Conservation (phyloP, 225 moss, liverwort and hornwort species). For the Bryum argenteum region DNA sequence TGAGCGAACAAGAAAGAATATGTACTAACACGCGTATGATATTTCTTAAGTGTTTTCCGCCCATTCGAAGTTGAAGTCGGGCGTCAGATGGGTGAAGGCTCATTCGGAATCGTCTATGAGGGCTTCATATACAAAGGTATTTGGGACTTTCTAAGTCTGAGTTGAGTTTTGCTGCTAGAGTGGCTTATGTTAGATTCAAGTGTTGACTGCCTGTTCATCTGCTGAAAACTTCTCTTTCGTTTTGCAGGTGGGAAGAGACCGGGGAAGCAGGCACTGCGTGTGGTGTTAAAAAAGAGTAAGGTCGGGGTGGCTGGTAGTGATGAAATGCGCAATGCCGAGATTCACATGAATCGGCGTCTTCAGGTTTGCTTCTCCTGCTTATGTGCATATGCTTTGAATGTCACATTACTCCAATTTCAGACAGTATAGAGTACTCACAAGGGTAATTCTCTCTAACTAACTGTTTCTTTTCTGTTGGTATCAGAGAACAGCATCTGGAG, state of each 20-base stretch:
- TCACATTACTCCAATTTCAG: slow-evolving; percentile 1
- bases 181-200: slow-evolving; percentile 9
- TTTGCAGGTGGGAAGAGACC: slow-evolving; percentile 57
- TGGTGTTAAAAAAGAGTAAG: slow-evolving; percentile 85
- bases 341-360: slow-evolving; percentile 87
- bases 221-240: slow-evolving; percentile 5
- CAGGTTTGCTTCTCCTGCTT: slow-evolving; percentile 54
- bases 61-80: slow-evolving; percentile 87
- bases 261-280: slow-evolving; percentile 63
- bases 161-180: slow-evolving; percentile 2
- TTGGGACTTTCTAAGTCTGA: slow-evolving; percentile 13
- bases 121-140: slow-evolving; percentile 82
- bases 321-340: slow-evolving; percentile 83
- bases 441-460: slow-evolving; percentile 17
- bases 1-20: background rate
- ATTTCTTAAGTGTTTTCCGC: slow-evolving; percentile 55
- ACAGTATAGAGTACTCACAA: slow-evolving; percentile 3
- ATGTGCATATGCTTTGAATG: slow-evolving; percentile 6
- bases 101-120: slow-evolving; percentile 91
- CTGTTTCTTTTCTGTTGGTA: slow-evolving; percentile 14
- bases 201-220: slow-evolving; percentile 19
- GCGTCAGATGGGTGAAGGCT: slow-evolving; percentile 88
- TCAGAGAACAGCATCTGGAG: slow-evolving; percentile 74
- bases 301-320: slow-evolving; percentile 58
- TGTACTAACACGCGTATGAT: slow-evolving; percentile 21